These are phyloP conservation scores for Sphaerobolus stellatus DNA, from an alignment of 1,284 basidiomycete species.

Conservation along the genomic window DNA sequence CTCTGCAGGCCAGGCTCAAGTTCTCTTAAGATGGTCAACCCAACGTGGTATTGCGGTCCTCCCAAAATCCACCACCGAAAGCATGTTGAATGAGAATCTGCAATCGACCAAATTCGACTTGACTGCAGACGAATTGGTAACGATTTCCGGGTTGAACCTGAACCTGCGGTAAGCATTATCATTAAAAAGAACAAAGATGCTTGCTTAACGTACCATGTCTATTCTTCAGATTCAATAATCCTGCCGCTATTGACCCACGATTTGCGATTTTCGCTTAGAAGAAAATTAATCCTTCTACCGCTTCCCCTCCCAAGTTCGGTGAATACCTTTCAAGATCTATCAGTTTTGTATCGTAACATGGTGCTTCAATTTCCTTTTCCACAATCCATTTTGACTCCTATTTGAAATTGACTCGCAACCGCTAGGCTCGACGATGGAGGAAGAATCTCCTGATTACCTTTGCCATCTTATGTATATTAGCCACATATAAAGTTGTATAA, in stretches of 20 bases:
- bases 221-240: conserved; percentile 67
- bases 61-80: conserved; percentile 64
- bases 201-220: conserved; percentile 4
- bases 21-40: conserved; percentile 77
- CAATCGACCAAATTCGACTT: conserved; percentile 58
- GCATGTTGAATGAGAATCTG: conserved; percentile 62
- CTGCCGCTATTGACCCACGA: conserved; percentile 60
- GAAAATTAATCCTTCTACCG: too few species aligned
- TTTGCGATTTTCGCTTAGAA: conserved; percentile 64
- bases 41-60: conserved; percentile 77
- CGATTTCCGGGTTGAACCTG: conserved; percentile 62
- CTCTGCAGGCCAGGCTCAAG: conserved; percentile 55
- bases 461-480: too few species aligned
- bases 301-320: too few species aligned
- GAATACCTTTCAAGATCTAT: too few species aligned
- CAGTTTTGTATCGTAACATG: too few species aligned
- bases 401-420: too few species aligned
- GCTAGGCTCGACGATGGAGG: too few species aligned
- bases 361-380: too few species aligned
- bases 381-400: too few species aligned
- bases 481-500: too few species aligned
- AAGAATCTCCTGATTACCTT: too few species aligned
- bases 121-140: conserved; percentile 55
- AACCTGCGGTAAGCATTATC: conserved; percentile 48
- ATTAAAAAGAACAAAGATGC: conserved; percentile 6